Evolutionary conservation across 1,284 basidiomycete species (phyloP), one percentile per base, ranked within the genome.

Genomic region (Schizopora paradoxa): DNA sequence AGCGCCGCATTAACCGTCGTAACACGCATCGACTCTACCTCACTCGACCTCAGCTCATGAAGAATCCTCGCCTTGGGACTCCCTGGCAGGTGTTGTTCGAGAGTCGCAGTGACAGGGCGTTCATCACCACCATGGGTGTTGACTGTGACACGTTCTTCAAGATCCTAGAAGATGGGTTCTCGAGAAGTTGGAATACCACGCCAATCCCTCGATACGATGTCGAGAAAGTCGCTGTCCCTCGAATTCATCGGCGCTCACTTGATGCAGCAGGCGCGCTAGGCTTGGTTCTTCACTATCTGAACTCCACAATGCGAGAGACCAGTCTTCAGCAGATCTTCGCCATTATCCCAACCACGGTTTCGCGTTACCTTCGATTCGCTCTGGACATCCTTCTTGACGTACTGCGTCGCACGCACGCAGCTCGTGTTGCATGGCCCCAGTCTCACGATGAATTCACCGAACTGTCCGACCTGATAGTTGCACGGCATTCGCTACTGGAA

Each of bases 91-190:
- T 18, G 0, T 59, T 71, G 0, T 64, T 57, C 36, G 19, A 49
- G 0, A 61, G 58, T 35, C 49, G 46, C 8, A 60, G 59, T 52
- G 65, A 73, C 46, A 51, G 62, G 0, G 73, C 68, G 5, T 75
- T 63, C 49, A 72, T 75, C 34, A 73, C 68, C 0, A 73, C 67
- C 0, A 73, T 75, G 70, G 69, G 72, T 0, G 52, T 74, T 37
- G 62, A 74, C 61, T 61, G 63, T 0, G 44, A 44, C 0, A 68
- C 66, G 0, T 74, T 74, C 52, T 3, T 65, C 4, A 54, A 52
- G 14, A 58, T 76, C 16, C 55, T 74, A 0, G 29, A 43, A 0
- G 34, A 38, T 5, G 68, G 70, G 1, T 74, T 74, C 54, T 53
- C 34, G 0, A 18, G 39, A 0, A 18, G 8, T 0, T 76, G 72